Percentiles rank a stretch among this genome's conserved stretches.
Conservation (phyloP, 108 stramenopile genomes). For the Ochromonas danica region DNA sequence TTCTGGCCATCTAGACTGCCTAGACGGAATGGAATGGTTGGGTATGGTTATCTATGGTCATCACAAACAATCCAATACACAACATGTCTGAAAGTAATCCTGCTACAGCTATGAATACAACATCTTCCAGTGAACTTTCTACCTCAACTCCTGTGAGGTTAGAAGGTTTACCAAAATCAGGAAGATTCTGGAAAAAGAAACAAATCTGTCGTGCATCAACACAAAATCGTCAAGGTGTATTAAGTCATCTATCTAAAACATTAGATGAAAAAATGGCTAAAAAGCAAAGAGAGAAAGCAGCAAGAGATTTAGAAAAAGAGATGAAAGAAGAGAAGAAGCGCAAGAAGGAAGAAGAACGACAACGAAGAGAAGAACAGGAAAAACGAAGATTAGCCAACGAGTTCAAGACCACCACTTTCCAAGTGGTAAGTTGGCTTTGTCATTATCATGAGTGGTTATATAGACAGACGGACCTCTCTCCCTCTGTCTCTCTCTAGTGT, state of each 20-base stretch:
- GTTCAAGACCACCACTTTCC: neutral
- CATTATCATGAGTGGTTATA: neutral
- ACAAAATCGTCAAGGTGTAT: slow-evolving; percentile 18
- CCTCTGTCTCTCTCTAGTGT: neutral
- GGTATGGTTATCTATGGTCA: no score
- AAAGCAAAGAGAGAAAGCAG: neutral
- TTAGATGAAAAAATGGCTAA: slow-evolving; percentile 4
- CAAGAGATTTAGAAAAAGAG: neutral
- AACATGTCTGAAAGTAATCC: no score
- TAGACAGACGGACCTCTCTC: neutral
- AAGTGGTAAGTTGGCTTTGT: slow-evolving; percentile 4
- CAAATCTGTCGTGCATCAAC: slow-evolving; percentile 7
- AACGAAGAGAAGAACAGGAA: neutral
- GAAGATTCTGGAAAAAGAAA: slow-evolving; percentile 27
- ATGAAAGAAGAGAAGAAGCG: neutral
- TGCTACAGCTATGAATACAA: no score
- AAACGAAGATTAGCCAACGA: slow-evolving; percentile 3
- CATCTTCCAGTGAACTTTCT: no score
- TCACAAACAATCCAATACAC: no score
- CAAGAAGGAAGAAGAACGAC: slow-evolving; percentile 5
- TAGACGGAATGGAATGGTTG: no score
- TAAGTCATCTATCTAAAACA: slow-evolving; percentile 2
- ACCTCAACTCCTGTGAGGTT: neutral
- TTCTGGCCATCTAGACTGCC: no score
- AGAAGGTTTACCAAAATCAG: slow-evolving; percentile 5